Evolutionary conservation across 768 basidiomycete species (phyloP).

Genomic region (Dioszegia hungarica): DNA sequence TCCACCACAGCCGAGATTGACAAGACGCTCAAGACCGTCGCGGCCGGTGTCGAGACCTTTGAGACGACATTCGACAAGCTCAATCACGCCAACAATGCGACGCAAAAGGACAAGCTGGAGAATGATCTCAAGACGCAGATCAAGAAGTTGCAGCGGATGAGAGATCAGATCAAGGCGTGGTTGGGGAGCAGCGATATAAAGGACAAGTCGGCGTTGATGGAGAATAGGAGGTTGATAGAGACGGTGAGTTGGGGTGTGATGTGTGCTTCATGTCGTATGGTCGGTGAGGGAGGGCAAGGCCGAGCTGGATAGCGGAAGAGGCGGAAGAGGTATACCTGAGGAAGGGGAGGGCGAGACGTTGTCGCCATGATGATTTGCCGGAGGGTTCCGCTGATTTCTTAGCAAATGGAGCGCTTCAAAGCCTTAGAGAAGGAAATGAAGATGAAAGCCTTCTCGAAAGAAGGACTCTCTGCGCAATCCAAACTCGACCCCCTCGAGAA

Average conservation of each 20-base stretch:
- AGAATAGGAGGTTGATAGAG: constrained; percentile 93
- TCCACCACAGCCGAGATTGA: constrained; percentile 94
- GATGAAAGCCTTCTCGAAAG: constrained; percentile 99
- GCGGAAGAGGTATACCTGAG: too few relatives aligned
- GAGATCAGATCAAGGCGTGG: constrained; percentile 93
- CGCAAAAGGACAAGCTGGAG: constrained; percentile 98
- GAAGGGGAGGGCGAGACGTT: not conserved
- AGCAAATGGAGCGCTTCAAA: constrained; percentile 99
- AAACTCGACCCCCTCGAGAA: constrained; percentile 96
- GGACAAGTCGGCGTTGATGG: constrained; percentile 87
- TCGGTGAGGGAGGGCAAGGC: too few relatives aligned
- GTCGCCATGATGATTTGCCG: not conserved
- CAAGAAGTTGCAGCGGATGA: constrained; percentile 80
- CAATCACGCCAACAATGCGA: constrained; percentile 89
- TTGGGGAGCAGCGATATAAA: constrained; percentile 96
- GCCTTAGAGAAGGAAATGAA: constrained; percentile 99
- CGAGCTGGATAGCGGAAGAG: not conserved
- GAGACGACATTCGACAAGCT: constrained; percentile 91
- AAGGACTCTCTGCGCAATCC: constrained; percentile 87
- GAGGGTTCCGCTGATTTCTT: constrained; percentile 5
- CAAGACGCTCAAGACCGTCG: constrained; percentile 93
- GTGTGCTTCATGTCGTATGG: too few relatives aligned
- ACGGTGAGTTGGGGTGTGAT: constrained; percentile 58
- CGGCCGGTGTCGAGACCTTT: constrained; percentile 70
- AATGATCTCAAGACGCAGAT: constrained; percentile 95